Base-by-base conservation (phyloP, 2,329 filamentous ascomycete species). In the Leptodontidium sp. region DNA sequence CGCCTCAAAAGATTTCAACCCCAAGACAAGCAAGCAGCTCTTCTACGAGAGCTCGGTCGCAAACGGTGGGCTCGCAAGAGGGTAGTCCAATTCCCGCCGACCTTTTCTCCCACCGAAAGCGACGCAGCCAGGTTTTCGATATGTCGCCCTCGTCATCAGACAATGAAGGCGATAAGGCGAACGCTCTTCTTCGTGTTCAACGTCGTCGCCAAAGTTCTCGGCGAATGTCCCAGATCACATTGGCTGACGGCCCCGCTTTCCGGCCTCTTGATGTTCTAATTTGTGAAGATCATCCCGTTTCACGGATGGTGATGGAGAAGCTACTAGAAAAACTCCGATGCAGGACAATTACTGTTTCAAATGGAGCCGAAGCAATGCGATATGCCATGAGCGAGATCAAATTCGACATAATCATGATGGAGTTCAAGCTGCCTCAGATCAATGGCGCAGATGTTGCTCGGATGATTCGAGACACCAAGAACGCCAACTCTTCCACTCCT, bases 241-340 rank as follows among this genome's bases (percentile, higher is more conserved):
- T 97, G 47, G 87, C 91, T 50, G 94, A 95, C 64, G 91, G 91
- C 0, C 96, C 96, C 2, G 87, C 90, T 45, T 99, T 98, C 81
- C 88, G 96, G 38, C 94, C 96, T 1, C 82, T 99, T 63, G 96
- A 99, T 80, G 92, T 99, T 6, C 85, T 99, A 63, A 97, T 99
- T 63, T 98, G 96, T 78, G 96, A 99, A 81, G 96, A 99, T 76
- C 96, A 99, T 79, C 96, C 96, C 0, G 95, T 99, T 4, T 97
- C 96, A 6, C 89, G 95, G 26, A 90, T 99, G 84, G 95, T 99
- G n/a, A 98, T 99, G 95, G 96, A 99, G 78, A 96, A 97, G 75
- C 83, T 99, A 8, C 86, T 99, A 64, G 96, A 99, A 80, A 99
- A 98, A 81, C 84, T 98, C 45, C 91, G 93, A 45, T 99, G 96